A percentile compares a stretch with the other conserved stretches of the same genome.
phyloP scores from a whole-genome alignment of 495 filamentous ascomycete species.

The Aspergillus sparsus region DNA sequence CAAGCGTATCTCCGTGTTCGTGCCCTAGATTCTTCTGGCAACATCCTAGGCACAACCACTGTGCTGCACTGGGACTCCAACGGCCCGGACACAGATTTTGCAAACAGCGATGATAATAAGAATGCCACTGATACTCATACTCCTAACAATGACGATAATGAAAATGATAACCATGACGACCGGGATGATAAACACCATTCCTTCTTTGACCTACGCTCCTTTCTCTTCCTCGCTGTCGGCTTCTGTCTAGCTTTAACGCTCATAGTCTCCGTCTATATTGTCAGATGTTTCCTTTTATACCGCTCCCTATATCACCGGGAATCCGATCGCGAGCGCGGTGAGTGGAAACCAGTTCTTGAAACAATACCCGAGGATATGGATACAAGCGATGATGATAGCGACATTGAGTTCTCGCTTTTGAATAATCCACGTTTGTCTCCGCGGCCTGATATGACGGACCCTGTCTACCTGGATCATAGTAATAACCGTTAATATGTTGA shows the following conservation, averaged over 20 bases:
- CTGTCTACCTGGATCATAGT: background rate
- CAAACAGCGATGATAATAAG: background rate
- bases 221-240: slow-evolving; percentile 5
- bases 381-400: slow-evolving; percentile 1
- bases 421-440: slow-evolving; percentile 4
- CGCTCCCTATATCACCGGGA: background rate
- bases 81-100: slow-evolving; percentile 4
- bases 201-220: background rate
- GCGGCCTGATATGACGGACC: background rate
- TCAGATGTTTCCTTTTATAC: background rate
- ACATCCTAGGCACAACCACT: slow-evolving; percentile 18
- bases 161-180: slow-evolving; percentile 2
- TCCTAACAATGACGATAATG: background rate
- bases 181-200: background rate
- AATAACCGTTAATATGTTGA: background rate
- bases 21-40: slow-evolving; percentile 22
- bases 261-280: background rate
- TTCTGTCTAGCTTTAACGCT: slow-evolving; percentile 4
- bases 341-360: background rate
- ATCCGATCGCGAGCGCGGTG: background rate
- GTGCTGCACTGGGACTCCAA: slow-evolving; percentile 20
- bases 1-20: slow-evolving; percentile 19
- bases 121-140: too few relatives aligned
- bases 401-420: slow-evolving; percentile 6
- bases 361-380: background rate